phyloP scores from a whole-genome alignment of 2,329 filamentous ascomycete species.

The Chaetomiaceae sp. region DNA sequence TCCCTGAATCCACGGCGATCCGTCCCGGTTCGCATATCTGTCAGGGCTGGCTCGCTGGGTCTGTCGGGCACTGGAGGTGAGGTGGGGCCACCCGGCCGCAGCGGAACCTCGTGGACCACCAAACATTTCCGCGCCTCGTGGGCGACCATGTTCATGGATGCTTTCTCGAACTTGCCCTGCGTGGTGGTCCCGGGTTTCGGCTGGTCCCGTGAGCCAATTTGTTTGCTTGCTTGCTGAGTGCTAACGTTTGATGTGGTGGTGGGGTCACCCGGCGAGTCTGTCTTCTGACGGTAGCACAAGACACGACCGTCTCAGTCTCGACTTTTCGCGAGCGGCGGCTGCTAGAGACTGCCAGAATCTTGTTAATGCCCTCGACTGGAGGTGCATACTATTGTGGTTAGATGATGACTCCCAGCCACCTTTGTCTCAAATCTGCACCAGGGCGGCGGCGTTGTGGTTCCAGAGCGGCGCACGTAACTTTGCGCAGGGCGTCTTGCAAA shows the following conservation, averaged over 20 bases:
- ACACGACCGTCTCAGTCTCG: neutral
- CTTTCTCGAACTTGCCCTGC: too few species aligned
- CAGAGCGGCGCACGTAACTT: slow-evolving; percentile 20
- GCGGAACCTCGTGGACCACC: slow-evolving; percentile 9
- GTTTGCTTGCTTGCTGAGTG: slow-evolving; percentile 1
- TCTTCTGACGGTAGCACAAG: slow-evolving; percentile 16
- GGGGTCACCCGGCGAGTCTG: slow-evolving; percentile 7
- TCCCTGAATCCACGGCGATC: neutral
- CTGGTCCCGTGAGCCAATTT: slow-evolving; percentile 13
- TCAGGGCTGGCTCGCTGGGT: too few species aligned
- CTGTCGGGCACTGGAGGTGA: slow-evolving; percentile 5
- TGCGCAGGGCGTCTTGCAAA: neutral
- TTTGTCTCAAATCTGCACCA: neutral
- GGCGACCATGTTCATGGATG: slow-evolving; percentile 2
- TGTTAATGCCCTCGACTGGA: too few species aligned
- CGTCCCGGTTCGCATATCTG: neutral
- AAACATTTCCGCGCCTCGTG: slow-evolving; percentile 11
- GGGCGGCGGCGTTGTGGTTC: slow-evolving; percentile 4
- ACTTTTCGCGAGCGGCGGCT: too few species aligned
- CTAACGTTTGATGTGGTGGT: too few species aligned
- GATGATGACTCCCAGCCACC: neutral
- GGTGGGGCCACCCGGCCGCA: slow-evolving; percentile 13
- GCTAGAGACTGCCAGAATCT: too few species aligned
- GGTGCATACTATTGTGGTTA: slow-evolving; percentile 10
- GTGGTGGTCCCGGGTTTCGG: neutral